Evolutionary conservation across 176 grass and related monocot species (phyloP).

Genomic region (Puya raimondii): DNA sequence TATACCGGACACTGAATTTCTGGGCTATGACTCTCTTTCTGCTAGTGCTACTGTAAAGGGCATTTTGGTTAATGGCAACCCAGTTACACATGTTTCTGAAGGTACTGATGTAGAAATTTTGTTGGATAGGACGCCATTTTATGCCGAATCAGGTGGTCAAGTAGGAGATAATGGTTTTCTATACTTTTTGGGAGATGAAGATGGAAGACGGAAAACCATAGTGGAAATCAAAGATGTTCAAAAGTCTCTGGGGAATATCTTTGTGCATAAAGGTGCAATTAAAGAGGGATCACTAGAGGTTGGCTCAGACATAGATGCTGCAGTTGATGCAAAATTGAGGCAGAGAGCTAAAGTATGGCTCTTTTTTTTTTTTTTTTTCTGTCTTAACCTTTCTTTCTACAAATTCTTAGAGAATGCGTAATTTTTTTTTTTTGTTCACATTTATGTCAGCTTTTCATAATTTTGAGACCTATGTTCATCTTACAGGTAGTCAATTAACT

Average conservation of each 20-base stretch:
- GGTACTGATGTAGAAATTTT: conserved; percentile 80
- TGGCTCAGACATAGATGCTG: conserved; percentile 72
- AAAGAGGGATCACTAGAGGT: conserved; percentile 70
- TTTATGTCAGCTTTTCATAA: background rate
- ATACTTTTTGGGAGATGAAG: conserved; percentile 35
- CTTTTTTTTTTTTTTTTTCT: background rate
- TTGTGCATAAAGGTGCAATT: conserved; percentile 83
- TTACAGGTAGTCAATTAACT: too few relatives aligned
- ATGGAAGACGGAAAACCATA: conserved; percentile 41
- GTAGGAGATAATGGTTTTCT: conserved; percentile 90
- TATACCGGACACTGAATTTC: conserved; percentile 75
- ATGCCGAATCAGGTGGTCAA: conserved; percentile 96
- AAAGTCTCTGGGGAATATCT: conserved; percentile 89
- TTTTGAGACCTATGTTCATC: too few relatives aligned
- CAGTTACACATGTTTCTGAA: conserved; percentile 57
- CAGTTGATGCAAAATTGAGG: conserved; percentile 70
- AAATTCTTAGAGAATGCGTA: background rate
- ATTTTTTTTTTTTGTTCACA: background rate
- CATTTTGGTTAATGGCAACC: conserved; percentile 72
- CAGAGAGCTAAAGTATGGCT: conserved; percentile 74
- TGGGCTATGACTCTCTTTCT: conserved; percentile 74
- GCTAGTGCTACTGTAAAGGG: conserved; percentile 67
- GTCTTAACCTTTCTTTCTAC: background rate
- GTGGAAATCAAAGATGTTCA: conserved; percentile 85
- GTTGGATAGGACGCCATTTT: conserved; percentile 89